Percentiles rank a stretch among this genome's conserved stretches.
phyloP scores from a whole-genome alignment of 2,329 filamentous ascomycete genomes.

The Pseudogymnoascus verrucosus region DNA sequence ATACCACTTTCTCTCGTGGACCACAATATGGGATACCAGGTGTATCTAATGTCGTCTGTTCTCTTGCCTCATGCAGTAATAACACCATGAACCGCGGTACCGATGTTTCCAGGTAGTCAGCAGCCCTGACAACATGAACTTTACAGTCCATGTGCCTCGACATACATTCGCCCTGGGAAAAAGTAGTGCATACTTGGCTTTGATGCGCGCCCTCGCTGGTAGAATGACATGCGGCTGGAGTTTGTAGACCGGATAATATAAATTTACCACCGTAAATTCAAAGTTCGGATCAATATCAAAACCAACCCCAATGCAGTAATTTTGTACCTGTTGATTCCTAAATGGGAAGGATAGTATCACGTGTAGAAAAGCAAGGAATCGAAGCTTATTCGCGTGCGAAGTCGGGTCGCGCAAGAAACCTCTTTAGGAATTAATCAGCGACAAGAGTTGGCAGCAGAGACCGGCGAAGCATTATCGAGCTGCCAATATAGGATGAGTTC shows the following conservation, averaged over 20 bases:
- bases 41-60: no score
- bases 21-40: neutral
- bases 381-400: neutral
- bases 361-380: neutral
- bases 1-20: neutral
- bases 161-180: neutral
- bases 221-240: neutral
- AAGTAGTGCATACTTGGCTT: neutral
- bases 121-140: neutral
- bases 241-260: neutral
- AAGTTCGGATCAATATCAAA: neutral
- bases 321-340: neutral
- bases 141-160: neutral
- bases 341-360: neutral
- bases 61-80: no score
- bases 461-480: neutral
- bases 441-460: neutral
- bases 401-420: neutral
- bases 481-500: neutral
- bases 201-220: neutral
- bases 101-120: neutral
- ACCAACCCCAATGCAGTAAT: neutral
- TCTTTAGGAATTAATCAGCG: neutral
- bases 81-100: no score
- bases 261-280: neutral